A percentile compares a stretch with the other conserved stretches of the same genome.
Evolutionary conservation across 768 basidiomycete species (phyloP).

Genomic region (Gelatoporia subvermispora): DNA sequence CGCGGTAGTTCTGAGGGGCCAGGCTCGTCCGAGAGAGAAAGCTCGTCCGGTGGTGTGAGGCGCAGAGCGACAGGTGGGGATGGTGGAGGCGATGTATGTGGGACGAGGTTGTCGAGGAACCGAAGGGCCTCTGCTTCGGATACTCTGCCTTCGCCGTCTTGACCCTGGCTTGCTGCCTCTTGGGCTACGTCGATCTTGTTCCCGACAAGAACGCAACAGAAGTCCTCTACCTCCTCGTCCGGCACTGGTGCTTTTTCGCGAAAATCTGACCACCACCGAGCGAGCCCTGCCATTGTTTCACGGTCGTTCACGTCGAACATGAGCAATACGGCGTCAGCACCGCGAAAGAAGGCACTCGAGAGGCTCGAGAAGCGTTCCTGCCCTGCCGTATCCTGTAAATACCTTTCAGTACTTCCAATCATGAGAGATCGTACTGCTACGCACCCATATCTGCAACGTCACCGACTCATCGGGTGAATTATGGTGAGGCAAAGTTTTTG

Average conservation of each 20-base stretch:
- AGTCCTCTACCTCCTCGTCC: conserved; percentile 57
- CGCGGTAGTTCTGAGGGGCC: conserved; percentile 9
- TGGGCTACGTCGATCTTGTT: conserved; percentile 67
- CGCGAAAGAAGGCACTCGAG: conserved; percentile 79
- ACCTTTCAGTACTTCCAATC: conserved; percentile 3
- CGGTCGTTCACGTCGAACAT: conserved; percentile 77
- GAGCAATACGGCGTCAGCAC: conserved; percentile 76
- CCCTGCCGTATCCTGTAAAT: conserved; percentile 70
- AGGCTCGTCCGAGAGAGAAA: not conserved
- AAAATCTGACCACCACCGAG: conserved; percentile 81
- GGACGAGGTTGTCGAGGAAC: conserved; percentile 57
- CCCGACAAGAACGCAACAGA: conserved; percentile 66
- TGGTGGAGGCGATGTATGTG: conserved; percentile 23
- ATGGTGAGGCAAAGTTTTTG: conserved; percentile 65
- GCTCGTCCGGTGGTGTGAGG: conserved; percentile 13
- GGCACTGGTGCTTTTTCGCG: conserved; percentile 56
- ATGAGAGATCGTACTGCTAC: conserved; percentile 10
- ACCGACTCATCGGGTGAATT: conserved; percentile 49
- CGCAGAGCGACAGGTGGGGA: not conserved
- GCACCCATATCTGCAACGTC: conserved; percentile 66
- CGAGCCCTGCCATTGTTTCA: conserved; percentile 51
- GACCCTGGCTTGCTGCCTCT: not conserved
- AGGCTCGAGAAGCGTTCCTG: conserved; percentile 86
- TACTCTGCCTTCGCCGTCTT: conserved; percentile 24
- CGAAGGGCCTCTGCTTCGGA: conserved; percentile 41